Base-by-base conservation (phyloP, 352 stramenopile species). In the Phytophthora colocasiae region DNA sequence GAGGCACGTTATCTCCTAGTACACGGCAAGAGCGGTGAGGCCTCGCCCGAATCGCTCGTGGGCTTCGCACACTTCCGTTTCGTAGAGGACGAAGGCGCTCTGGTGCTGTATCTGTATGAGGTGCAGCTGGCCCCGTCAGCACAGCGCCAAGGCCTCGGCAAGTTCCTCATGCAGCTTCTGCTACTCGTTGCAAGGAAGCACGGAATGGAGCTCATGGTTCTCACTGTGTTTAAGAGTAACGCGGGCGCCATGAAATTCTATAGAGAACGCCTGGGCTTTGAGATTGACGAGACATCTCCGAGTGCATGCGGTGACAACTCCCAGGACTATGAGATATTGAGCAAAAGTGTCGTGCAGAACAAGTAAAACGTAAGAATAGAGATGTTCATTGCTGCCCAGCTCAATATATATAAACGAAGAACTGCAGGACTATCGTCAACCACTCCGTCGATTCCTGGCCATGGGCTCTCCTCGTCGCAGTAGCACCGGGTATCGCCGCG, bases 191-290 rank as follows among this genome's bases (percentile, higher is more conserved):
- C 83, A 27, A 69, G 80, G 32, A 76, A 87, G 52, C 78, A 90
- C 55, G 49, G 69, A 19, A 96, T 98, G 87, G 71, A 94, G 46
- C 92, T 97, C 66, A 81, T 98, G 31, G 80, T 98, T 57, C 79
- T 98, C 48, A 98, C 96, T 3, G 96, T 98, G 19, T 98, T 98
- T 63, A 97, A 97, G 72, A 67, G 51, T 6, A 98, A 98, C 71
- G 51, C 66, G 9, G 54, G 63, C 8, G 96, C 96, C 9, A 87
- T 98, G 77, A 64, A 61, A 24, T 98, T 98, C 74, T 98, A 98
- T 74, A 78, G 69, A 46, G 60, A 89, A 26, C 93, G 80, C 34
- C 60, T 98, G 69, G 77, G 80, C 29, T 98, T 98, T 68, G 50
- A 55, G 19, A 83, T 98, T 26, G 96, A 98, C 68, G 86, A 96